Base-by-base conservation (phyloP, 2,329 filamentous ascomycete genomes). In the Cercospora citrullina region DNA sequence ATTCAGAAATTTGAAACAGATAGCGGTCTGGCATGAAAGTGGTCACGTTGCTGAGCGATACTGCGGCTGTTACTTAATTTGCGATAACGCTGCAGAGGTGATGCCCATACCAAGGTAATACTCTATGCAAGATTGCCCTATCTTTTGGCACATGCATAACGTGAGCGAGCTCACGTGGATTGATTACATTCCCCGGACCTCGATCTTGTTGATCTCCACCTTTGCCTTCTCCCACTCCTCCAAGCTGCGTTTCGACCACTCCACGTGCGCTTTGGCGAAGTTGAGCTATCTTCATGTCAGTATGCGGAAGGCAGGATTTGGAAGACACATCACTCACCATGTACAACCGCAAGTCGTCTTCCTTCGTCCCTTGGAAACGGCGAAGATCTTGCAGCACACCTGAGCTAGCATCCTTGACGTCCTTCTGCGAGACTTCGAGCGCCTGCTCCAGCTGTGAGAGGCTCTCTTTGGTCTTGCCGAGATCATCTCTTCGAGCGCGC, bases 301-400 rank as follows among this genome's bases (percentile, higher is more conserved):
- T 62, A 31, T 48, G 39, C 14, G 36, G 33, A 51, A 33, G 16
- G 33, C 36, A n/a, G 16, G 4, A 45, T 1, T 4, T 23, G 12
- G 7, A 6, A 10, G 16, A 12, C n/a, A n/a, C 21, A 18, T 14
- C 21, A 69, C 91, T 82, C 83, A 97, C 95, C 95, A 99, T 99
- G 79, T 98, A 98, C 71, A 92, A 88, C 77, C 89, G 90, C 75
- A 99, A 80, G 78, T 99, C 95, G 61, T 94, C 93, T 81, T 99
- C 96, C 80, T 99, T 99, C 81, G 98, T 94, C 68, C 85, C 85
- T 80, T 99, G 96, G 81, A 99, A 99, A 69, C 95, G 86, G 82
- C 93, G 93, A 68, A 99, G 83, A 77, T 99, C 95, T 75, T 91
- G 90, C 74, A 99, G 81, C 4, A 98, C 92, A 63, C 93, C 96